phyloP scores from a whole-genome alignment of 192 early-diverging fungal species.

The Coemansia biformis region DNA sequence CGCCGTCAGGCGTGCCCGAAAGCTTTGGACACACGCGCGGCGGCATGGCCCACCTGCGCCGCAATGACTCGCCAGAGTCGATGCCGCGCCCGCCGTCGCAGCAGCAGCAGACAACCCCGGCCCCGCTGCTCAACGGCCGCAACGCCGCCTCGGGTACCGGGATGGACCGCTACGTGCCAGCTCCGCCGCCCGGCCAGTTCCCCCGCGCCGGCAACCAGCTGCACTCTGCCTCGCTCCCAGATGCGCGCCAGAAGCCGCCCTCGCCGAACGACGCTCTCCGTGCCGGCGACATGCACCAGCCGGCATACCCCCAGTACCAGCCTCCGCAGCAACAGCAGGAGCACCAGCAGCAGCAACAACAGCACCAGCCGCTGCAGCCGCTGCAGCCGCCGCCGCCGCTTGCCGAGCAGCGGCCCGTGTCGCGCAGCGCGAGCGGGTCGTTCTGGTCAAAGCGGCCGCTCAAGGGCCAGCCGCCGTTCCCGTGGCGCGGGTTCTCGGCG shows the following conservation, averaged over 20 bases:
- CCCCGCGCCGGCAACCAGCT: constrained; percentile 4
- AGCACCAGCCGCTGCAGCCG: not conserved
- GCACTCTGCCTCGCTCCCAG: constrained; percentile 26
- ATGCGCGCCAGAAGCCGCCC: constrained; percentile 10
- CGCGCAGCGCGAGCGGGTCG: constrained; percentile 10
- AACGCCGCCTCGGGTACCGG: constrained; percentile 2
- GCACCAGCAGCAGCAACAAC: not conserved
- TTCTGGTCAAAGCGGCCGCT: constrained; percentile 41
- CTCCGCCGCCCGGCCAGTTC: not conserved
- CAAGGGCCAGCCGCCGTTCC: constrained; percentile 31
- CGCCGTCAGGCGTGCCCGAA: constrained; percentile 37
- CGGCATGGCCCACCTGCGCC: constrained; percentile 24
- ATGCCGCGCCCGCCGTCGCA: constrained; percentile 6
- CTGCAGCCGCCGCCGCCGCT: too few relatives aligned
- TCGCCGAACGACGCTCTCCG: not conserved
- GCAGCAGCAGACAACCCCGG: not conserved
- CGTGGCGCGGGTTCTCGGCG: constrained; percentile 47
- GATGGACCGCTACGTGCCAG: constrained; percentile 8
- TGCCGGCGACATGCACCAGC: not conserved
- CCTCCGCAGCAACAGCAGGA: constrained; percentile 1
- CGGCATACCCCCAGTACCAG: not conserved
- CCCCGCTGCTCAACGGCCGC: not conserved
- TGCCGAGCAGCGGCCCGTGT: not conserved
- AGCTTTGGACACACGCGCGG: constrained; percentile 36
- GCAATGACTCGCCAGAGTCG: constrained; percentile 15